Evolutionary conservation across 2,329 filamentous ascomycete species (phyloP).

Genomic region (Aspergillus jensenii): DNA sequence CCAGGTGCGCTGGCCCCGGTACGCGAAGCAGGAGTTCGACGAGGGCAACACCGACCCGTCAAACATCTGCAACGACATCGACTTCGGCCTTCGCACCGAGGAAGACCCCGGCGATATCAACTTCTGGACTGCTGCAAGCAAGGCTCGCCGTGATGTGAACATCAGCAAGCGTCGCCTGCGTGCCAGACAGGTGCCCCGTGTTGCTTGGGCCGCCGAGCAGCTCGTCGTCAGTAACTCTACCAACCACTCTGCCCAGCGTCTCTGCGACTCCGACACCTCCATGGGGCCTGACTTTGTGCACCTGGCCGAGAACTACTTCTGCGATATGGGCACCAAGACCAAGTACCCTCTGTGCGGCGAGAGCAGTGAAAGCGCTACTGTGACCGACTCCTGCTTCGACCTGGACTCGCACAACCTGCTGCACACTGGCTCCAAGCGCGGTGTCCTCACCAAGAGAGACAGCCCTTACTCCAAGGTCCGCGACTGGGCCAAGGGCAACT

Average conservation of each 20-base stretch:
- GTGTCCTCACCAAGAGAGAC: background rate
- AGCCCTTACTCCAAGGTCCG: background rate
- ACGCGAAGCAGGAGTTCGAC: background rate
- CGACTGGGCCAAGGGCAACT: background rate
- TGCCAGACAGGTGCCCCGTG: background rate
- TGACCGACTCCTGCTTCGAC: slow-evolving; percentile 7
- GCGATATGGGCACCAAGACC: slow-evolving; percentile 7
- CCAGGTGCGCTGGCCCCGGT: slow-evolving; percentile 11
- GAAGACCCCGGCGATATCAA: slow-evolving; percentile 5
- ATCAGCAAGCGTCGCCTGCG: background rate
- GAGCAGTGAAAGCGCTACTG: background rate
- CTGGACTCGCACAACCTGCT: background rate
- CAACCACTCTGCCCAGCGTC: background rate
- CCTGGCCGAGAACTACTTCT: slow-evolving; percentile 4
- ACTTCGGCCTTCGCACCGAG: slow-evolving; percentile 13
- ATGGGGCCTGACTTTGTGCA: slow-evolving; percentile 15
- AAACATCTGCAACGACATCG: slow-evolving; percentile 6
- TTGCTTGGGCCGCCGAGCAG: background rate
- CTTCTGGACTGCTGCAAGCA: background rate
- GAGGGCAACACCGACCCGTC: slow-evolving; percentile 3
- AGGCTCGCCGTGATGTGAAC: background rate
- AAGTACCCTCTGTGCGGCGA: slow-evolving; percentile 6
- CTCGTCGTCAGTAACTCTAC: slow-evolving; percentile 3
- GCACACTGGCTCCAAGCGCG: background rate
- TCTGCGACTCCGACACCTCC: slow-evolving; percentile 8